Evolutionary conservation across 1,284 basidiomycete genomes (phyloP).

Genomic region (Xerocomus tenax): DNA sequence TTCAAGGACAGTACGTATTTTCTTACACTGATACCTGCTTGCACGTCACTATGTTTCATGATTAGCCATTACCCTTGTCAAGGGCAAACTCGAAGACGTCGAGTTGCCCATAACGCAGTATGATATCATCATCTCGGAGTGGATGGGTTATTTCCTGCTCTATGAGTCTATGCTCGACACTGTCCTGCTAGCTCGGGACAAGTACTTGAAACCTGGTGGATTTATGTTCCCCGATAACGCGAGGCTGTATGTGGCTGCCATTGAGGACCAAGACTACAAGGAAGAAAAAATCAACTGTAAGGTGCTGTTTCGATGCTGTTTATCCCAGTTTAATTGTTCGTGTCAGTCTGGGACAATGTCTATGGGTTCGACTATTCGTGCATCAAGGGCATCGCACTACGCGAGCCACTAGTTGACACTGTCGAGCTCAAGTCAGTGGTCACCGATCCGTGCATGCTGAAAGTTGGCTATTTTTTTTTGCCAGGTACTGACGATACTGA

Average conservation of each 20-base stretch:
- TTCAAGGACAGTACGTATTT: slow-evolving; percentile 81
- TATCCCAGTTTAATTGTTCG: slow-evolving; percentile 1
- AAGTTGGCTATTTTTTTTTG: slow-evolving; percentile 39
- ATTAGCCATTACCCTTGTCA: slow-evolving; percentile 88
- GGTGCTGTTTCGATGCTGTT: background rate
- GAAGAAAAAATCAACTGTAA: slow-evolving; percentile 98
- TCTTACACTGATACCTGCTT: background rate
- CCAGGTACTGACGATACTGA: slow-evolving; percentile 8
- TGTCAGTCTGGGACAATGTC: slow-evolving; percentile 95
- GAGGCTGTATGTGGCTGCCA: slow-evolving; percentile 89
- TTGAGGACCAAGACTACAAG: slow-evolving; percentile 99
- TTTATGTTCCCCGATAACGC: slow-evolving; percentile 96
- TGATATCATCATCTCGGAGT: slow-evolving; percentile 99
- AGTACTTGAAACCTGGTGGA: slow-evolving; percentile 86
- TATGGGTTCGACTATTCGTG: slow-evolving; percentile 99
- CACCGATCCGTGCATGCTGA: slow-evolving; percentile 81
- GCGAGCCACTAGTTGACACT: slow-evolving; percentile 95
- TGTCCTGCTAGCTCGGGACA: slow-evolving; percentile 92
- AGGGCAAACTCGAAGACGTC: slow-evolving; percentile 95
- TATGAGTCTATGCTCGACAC: slow-evolving; percentile 99
- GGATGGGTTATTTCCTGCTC: slow-evolving; percentile 94
- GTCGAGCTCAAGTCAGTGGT: slow-evolving; percentile 91
- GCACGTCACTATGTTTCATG: slow-evolving; percentile 3
- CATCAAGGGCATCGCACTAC: slow-evolving; percentile 97
- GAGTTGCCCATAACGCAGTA: slow-evolving; percentile 80